These are phyloP conservation scores for Fusarium kyushuense DNA, from an alignment of 2,329 filamentous ascomycete species.

Conservation along the genomic window DNA sequence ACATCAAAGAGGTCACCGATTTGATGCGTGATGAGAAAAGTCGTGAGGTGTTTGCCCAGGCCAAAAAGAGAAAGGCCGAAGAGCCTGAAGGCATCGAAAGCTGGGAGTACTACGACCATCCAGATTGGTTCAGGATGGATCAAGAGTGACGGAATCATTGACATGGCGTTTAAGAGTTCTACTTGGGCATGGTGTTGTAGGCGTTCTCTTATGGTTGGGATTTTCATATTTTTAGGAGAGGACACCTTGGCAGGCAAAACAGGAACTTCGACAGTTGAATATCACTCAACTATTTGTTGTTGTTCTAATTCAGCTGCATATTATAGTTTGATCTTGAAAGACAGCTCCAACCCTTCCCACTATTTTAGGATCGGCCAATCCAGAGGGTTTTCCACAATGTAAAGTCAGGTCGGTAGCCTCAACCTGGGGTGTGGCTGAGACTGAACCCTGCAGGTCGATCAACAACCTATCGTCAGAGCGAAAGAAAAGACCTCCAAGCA, in stretches of 20 bases:
- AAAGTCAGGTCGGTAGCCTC: not conserved
- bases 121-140: slow-evolving; percentile 65
- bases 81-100: slow-evolving; percentile 69
- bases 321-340: not conserved
- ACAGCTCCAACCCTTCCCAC: not conserved
- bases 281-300: not conserved
- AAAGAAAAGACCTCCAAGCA: not conserved
- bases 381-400: not conserved
- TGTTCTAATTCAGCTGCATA: not conserved
- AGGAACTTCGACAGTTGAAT: no score
- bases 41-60: slow-evolving; percentile 64
- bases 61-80: slow-evolving; percentile 64
- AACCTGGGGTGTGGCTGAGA: not conserved
- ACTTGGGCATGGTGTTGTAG: slow-evolving; percentile 4
- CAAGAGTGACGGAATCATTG: slow-evolving; percentile 29
- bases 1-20: slow-evolving; percentile 65
- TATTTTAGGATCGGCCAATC: slow-evolving; percentile 2
- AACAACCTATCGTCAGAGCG: not conserved
- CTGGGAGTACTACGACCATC: slow-evolving; percentile 70
- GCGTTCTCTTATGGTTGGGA: slow-evolving; percentile 18
- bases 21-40: slow-evolving; percentile 61
- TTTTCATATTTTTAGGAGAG: not conserved
- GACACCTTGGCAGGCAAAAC: not conserved
- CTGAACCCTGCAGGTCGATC: not conserved
- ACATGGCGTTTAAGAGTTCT: slow-evolving; percentile 17